Evolutionary conservation across 2,329 filamentous ascomycete species (phyloP), one percentile per base, ranked within the genome.

Genomic region (Colletotrichum orbiculare): DNA sequence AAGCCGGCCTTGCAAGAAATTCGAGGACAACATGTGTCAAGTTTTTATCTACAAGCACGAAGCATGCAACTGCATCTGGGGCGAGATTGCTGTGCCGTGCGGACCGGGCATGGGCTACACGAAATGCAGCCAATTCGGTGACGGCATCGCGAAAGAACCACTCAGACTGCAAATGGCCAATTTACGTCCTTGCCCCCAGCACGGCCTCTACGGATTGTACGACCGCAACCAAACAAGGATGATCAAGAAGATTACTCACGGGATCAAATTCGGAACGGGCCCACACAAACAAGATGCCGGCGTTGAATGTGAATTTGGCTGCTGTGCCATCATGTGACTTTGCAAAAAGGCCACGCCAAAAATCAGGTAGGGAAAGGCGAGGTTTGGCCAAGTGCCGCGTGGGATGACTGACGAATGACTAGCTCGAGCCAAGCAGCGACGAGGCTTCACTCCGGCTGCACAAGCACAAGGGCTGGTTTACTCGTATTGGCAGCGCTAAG

Each of bases 31-130:
- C 13, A 86, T 87, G 84, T 87, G 84, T 72, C 68, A 70, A 15
- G 77, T 81, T n/a, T 79, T 75, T 34, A 81, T 82, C 73, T 85
- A 80, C 73, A 76, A 77, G 63, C 81, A 84, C 73, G 80, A 79
- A 54, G 69, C 68, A 64, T 87, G 85, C 79, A 75, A 76, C 10
- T 85, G 86, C 77, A 79, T 77, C 69, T 88, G 85, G 85, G 78
- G 83, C 46, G 71, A 79, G 65, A 78, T 87, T 70, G 73, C 73
- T 4, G 67, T 74, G 48, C 79, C 82, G 6, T 88, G 85, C 75
- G 77, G 70, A 4, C 82, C 82, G 0, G 80, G 80, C 11, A 78
- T 78, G 73, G 83, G 85, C 64, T 87, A 87, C 74, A 74, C 73
- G 64, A 82, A 75, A 35, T 88, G 85, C 73, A 73, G 75, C 58